A percentile compares a stretch with the other conserved stretches of the same genome.
These are phyloP conservation scores for Physcomitrium patens DNA, from an alignment of 225 moss, liverwort and hornwort genomes.

Conservation along the genomic window DNA sequence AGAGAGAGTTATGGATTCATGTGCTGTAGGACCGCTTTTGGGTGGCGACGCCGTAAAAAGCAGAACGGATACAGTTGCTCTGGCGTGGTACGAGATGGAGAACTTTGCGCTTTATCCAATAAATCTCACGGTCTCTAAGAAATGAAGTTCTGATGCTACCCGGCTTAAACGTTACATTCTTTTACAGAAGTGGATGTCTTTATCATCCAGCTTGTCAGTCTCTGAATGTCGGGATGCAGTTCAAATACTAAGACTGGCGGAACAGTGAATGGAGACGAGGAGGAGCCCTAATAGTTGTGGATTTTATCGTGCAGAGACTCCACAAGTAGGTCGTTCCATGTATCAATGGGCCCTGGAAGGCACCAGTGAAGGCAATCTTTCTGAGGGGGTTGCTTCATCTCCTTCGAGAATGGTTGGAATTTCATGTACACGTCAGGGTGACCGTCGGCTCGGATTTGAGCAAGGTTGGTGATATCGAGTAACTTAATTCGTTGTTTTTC, in stretches of 20 bases:
- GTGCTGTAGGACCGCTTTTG: background rate
- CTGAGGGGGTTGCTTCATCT: slow-evolving; percentile 35
- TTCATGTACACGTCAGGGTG: slow-evolving; percentile 72
- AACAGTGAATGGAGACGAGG: background rate
- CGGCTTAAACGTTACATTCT: slow-evolving; percentile 1
- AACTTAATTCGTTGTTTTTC: slow-evolving; percentile 49
- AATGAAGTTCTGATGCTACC: slow-evolving; percentile 14
- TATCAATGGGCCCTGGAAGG: slow-evolving; percentile 90
- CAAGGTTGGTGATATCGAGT: slow-evolving; percentile 71
- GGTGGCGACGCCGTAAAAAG: slow-evolving; percentile 11
- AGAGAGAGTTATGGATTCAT: too few relatives aligned
- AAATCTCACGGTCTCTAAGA: slow-evolving; percentile 3
- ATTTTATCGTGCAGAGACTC: slow-evolving; percentile 35
- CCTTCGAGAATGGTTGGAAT: slow-evolving; percentile 60
- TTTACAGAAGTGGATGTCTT: slow-evolving; percentile 20
- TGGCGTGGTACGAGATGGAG: slow-evolving; percentile 14
- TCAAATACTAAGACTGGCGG: too few relatives aligned
- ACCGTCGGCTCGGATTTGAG: slow-evolving; percentile 78
- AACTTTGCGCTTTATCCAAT: background rate
- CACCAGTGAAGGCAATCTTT: slow-evolving; percentile 97
- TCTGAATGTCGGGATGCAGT: slow-evolving; percentile 30
- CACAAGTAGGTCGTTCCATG: slow-evolving; percentile 80
- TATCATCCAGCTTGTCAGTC: slow-evolving; percentile 31
- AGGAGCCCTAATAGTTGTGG: slow-evolving; percentile 1
- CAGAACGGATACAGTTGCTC: slow-evolving; percentile 5